Percentiles rank a stretch among this genome's conserved stretches.
phyloP scores from a whole-genome alignment of 148 eudicot species.

The Rhododendron ovatum region DNA sequence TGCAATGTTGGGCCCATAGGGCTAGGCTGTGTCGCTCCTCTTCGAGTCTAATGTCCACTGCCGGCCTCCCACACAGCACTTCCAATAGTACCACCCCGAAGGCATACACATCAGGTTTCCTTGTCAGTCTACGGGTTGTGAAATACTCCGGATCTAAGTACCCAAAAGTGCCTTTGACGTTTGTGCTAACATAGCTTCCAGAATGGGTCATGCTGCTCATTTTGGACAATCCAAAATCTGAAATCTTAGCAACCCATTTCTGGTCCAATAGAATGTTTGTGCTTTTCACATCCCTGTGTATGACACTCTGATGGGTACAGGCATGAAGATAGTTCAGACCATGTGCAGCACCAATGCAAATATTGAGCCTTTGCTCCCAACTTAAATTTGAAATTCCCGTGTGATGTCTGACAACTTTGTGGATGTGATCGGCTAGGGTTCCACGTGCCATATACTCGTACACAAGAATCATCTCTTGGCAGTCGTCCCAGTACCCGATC shows the following conservation, averaged over 20 bases:
- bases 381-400: background rate
- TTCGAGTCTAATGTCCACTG: slow-evolving; percentile 1
- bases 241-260: slow-evolving; percentile 30
- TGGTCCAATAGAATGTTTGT: slow-evolving; percentile 37
- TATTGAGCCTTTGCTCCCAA: slow-evolving; percentile 24
- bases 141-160: slow-evolving; percentile 12
- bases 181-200: slow-evolving; percentile 17
- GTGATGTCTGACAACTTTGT: background rate
- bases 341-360: slow-evolving; percentile 24
- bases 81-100: slow-evolving; percentile 29
- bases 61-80: slow-evolving; percentile 22
- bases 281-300: slow-evolving; percentile 30
- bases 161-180: no score
- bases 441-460: slow-evolving; percentile 36
- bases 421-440: slow-evolving; percentile 30
- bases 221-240: slow-evolving; percentile 32
- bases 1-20: slow-evolving; percentile 18
- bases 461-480: slow-evolving; percentile 32
- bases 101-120: slow-evolving; percentile 21
- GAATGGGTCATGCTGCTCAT: background rate
- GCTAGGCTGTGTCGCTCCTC: slow-evolving; percentile 2
- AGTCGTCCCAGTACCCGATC: slow-evolving; percentile 34
- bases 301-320: background rate
- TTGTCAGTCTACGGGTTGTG: slow-evolving; percentile 14
- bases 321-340: slow-evolving; percentile 10